Evolutionary conservation across 1,139 yeast species (phyloP), one percentile per base, ranked within the genome.

Genomic region (Zygosaccharomyces sapae): DNA sequence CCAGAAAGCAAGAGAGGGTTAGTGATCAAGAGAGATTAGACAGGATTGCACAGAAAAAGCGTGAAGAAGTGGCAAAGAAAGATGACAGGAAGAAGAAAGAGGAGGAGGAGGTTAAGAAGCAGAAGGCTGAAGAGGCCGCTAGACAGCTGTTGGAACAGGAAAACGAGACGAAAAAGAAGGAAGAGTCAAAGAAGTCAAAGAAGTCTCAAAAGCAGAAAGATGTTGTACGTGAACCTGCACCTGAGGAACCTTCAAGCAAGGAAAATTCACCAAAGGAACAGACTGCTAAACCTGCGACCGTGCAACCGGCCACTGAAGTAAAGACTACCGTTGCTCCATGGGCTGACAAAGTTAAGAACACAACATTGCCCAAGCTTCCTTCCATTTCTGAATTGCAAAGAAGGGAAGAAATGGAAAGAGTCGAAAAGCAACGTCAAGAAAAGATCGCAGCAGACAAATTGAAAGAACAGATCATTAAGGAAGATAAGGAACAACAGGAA

Each of bases 311-410:
- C 10, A 25, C 25, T 6, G 22, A 37, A 7, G 31, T 46, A 18
- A 54, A 48, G 27, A 44, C 50, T 5, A 51, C 51, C 30, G 39
- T 62, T 19, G 77, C 77, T 4, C 76, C 79, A 12, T 71, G 77
- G 77, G 76, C 76, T 4, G 64, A 60, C 56, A 68, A 62, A 41
- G 67, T 68, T 27, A 70, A 65, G 9, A 69, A 45, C 22, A 33
- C 48, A 2, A 46, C 42, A 18, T 40, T 54, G 5, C 52, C 51
- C 6, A 46, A 46, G 33, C 46, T 49, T 27, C 47, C 54, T 3
- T 53, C 59, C 5, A 39, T 56, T n/a, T 43, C 50, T 9, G 62
- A 58, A 33, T 46, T 57, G 18, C 58, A 55, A 34, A 54, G 44
- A 42, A 50, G 40, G 33, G 55, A 56, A 35, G 59, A 52, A 16